Conservation (phyloP, 495 filamentous ascomycete species). For the Thozetella sp. region DNA sequence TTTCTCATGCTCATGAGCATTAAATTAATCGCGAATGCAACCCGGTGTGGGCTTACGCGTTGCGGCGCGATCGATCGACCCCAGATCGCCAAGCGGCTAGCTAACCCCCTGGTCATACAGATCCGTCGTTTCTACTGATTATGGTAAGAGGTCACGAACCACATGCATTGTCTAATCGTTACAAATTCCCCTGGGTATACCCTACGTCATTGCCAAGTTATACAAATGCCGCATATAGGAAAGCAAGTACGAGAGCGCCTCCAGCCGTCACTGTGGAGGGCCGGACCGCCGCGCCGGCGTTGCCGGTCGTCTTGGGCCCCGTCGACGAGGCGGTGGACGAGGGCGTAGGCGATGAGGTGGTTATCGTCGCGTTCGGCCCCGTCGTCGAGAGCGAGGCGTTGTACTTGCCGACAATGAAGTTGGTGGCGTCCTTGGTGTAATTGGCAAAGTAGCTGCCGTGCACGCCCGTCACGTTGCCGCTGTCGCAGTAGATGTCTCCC, state of each 20-base stretch:
- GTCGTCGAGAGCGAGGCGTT: conserved; percentile 7
- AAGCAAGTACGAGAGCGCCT: not conserved
- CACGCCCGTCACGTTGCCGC: conserved; percentile 7
- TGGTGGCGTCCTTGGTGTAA: conserved; percentile 17
- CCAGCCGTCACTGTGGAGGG: not conserved
- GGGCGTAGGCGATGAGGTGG: not conserved
- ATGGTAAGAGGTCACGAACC: too few species aligned
- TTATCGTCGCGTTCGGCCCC: not conserved
- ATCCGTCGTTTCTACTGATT: too few species aligned
- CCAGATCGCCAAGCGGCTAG: too few species aligned
- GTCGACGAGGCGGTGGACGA: not conserved
- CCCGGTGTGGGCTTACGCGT: too few species aligned
- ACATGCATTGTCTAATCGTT: too few species aligned
- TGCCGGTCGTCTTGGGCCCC: too few species aligned
- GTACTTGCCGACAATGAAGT: conserved; percentile 20
- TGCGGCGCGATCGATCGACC: too few species aligned
- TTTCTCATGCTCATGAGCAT: too few species aligned
- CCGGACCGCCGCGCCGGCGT: not conserved
- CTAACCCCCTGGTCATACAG: too few species aligned
- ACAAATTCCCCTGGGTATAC: too few species aligned
- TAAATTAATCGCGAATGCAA: too few species aligned
- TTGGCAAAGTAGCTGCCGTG: conserved; percentile 21
- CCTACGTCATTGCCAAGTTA: not conserved
- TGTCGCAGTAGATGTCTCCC: conserved; percentile 27
- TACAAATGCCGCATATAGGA: not conserved